These are phyloP conservation scores for Chalciporus pseudorubinellus DNA, from an alignment of 768 basidiomycete species.

Conservation along the genomic window DNA sequence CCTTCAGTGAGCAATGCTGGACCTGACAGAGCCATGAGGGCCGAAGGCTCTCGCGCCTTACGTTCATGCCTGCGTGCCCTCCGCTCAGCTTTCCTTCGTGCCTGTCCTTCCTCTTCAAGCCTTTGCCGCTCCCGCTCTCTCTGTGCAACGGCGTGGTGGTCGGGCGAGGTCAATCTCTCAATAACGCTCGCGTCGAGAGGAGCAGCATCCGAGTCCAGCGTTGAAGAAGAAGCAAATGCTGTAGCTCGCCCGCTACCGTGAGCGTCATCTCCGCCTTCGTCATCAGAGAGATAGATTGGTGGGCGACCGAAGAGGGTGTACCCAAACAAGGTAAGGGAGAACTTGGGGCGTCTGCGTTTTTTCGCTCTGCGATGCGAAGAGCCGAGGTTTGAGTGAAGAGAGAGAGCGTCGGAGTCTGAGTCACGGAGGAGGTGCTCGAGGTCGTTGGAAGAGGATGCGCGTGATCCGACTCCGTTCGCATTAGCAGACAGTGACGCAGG, in stretches of 20 bases:
- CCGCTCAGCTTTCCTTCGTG: slow-evolving; percentile 46
- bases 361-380: slow-evolving; percentile 31
- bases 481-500: slow-evolving; percentile 17
- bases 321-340: slow-evolving; percentile 59
- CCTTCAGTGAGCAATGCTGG: slow-evolving; percentile 16
- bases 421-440: slow-evolving; percentile 52
- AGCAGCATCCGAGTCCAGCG: slow-evolving; percentile 71
- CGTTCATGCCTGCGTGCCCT: slow-evolving; percentile 44
- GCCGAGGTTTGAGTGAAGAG: slow-evolving; percentile 63
- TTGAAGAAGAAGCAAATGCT: slow-evolving; percentile 35
- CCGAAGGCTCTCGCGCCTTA: slow-evolving; percentile 39
- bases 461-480: not conserved
- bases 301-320: slow-evolving; percentile 65
- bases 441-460: slow-evolving; percentile 31
- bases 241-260: slow-evolving; percentile 15
- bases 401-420: slow-evolving; percentile 57
- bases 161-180: slow-evolving; percentile 46
- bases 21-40: slow-evolving; percentile 34
- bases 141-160: slow-evolving; percentile 32
- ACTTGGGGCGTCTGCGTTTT: slow-evolving; percentile 33
- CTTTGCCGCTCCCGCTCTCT: slow-evolving; percentile 28
- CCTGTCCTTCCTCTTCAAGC: slow-evolving; percentile 39
- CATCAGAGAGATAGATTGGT: slow-evolving; percentile 59
- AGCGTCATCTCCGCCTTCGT: slow-evolving; percentile 41
- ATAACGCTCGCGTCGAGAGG: slow-evolving; percentile 60